Percentiles rank a stretch among this genome's conserved stretches.
Conservation (phyloP, 371 early-diverging fungal species). For the Haplosporangium sp. region DNA sequence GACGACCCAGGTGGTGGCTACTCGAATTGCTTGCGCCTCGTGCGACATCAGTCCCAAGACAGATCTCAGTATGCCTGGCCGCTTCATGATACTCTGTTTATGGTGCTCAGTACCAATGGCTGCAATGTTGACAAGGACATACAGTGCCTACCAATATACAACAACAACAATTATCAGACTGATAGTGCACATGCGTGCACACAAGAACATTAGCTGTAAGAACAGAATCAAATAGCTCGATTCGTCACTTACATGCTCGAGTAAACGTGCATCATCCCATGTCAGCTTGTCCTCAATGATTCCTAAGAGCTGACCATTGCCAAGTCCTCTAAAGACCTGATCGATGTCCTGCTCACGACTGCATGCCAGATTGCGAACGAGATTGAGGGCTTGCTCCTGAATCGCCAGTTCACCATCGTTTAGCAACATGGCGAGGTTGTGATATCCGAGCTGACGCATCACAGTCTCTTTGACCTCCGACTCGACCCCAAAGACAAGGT, state of each 20-base stretch:
- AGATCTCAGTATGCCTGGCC: constrained; percentile 64
- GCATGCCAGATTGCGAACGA: constrained; percentile 83
- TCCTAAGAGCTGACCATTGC: constrained; percentile 67
- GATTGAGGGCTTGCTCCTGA: constrained; percentile 84
- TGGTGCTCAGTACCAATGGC: constrained; percentile 77
- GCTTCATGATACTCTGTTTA: constrained; percentile 71
- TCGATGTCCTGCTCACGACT: constrained; percentile 76
- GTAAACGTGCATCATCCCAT: constrained; percentile 45
- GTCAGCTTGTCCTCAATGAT: constrained; percentile 77
- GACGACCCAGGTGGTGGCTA: constrained; percentile 82
- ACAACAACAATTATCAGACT: not conserved
- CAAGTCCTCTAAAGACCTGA: constrained; percentile 77
- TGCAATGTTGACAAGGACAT: constrained; percentile 78
- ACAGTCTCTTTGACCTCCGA: constrained; percentile 74
- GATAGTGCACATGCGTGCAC: too few species aligned
- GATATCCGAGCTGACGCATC: constrained; percentile 76
- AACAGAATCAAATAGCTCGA: too few species aligned
- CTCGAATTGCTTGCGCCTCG: constrained; percentile 70
- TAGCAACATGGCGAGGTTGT: constrained; percentile 66
- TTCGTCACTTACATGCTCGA: constrained; percentile 56
- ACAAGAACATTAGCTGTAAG: too few species aligned
- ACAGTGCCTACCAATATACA: constrained; percentile 63
- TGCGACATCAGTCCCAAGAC: constrained; percentile 73
- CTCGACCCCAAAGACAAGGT: constrained; percentile 80
- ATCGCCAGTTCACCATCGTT: constrained; percentile 70